Conservation (phyloP, 2,329 filamentous ascomycete species). For the Thielaviopsis ethacetica region DNA sequence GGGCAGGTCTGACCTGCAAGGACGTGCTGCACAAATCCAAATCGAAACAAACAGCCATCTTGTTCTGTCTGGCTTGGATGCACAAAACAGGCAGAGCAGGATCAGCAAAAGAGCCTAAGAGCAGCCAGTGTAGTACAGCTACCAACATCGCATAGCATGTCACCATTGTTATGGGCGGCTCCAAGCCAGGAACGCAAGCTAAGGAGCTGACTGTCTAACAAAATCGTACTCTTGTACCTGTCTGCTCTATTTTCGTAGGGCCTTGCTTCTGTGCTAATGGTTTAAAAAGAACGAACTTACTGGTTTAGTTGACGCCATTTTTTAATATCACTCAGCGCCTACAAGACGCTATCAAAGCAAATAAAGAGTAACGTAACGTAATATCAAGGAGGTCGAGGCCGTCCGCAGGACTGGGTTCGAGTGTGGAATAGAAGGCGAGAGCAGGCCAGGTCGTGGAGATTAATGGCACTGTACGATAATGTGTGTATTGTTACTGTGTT, state of each 20-base stretch:
- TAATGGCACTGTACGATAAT: neutral
- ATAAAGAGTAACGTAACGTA: neutral
- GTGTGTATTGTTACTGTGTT: neutral
- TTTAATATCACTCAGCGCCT: neutral
- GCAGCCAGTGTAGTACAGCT: neutral
- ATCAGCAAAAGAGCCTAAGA: neutral
- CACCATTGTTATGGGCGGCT: neutral
- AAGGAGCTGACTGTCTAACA: neutral
- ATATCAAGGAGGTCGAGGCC: neutral
- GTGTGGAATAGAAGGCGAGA: neutral
- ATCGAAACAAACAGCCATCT: neutral
- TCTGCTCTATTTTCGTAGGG: neutral
- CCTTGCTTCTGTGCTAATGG: neutral
- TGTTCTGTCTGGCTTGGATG: neutral
- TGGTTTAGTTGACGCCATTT: constrained; percentile 9
- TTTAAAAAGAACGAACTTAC: neutral
- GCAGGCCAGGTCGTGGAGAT: neutral
- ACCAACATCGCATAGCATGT: neutral
- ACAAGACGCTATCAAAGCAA: neutral
- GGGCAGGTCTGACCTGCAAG: neutral
- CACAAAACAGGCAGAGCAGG: neutral
- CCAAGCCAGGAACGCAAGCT: neutral
- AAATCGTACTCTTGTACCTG: neutral
- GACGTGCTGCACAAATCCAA: neutral
- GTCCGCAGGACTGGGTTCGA: neutral